Conservation (phyloP, 1,284 basidiomycete genomes). For the Ganoderma resinaceum region DNA sequence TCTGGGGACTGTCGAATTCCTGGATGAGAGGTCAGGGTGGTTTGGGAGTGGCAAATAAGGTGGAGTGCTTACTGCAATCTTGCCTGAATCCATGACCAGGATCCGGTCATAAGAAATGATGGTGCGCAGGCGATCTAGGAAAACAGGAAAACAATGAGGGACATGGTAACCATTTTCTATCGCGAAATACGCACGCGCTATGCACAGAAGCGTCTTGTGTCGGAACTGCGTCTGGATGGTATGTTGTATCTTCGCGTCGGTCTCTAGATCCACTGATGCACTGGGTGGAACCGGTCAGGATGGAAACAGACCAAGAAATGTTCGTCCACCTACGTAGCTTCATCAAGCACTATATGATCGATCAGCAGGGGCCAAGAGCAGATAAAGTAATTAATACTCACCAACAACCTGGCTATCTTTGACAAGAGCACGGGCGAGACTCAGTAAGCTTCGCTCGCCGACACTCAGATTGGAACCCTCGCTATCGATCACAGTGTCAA, state of each 20-base stretch:
- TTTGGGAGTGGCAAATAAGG: neutral
- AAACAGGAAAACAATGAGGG: constrained; percentile 9
- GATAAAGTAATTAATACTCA: constrained; percentile 32
- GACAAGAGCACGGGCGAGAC: constrained; percentile 41
- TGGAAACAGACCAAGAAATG: neutral
- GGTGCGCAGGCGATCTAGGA: constrained; percentile 75
- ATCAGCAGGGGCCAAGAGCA: neutral
- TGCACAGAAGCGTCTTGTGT: constrained; percentile 41
- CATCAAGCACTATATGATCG: constrained; percentile 35
- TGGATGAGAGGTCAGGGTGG: constrained; percentile 32
- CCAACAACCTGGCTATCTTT: constrained; percentile 46
- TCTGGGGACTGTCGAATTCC: constrained; percentile 76
- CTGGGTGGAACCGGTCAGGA: constrained; percentile 18
- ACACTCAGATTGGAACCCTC: constrained; percentile 87
- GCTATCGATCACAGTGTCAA: constrained; percentile 85
- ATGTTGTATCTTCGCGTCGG: constrained; percentile 66
- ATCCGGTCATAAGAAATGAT: constrained; percentile 85
- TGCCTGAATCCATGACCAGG: constrained; percentile 74
- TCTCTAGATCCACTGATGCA: constrained; percentile 62
- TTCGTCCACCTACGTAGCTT: constrained; percentile 38
- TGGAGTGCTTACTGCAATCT: constrained; percentile 57
- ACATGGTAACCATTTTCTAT: neutral
- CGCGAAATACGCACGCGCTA: constrained; percentile 37
- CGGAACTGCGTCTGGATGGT: constrained; percentile 59
- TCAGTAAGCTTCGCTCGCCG: constrained; percentile 54